These are phyloP conservation scores for Penicillium ucsense DNA, from an alignment of 495 filamentous ascomycete species.

Conservation along the genomic window DNA sequence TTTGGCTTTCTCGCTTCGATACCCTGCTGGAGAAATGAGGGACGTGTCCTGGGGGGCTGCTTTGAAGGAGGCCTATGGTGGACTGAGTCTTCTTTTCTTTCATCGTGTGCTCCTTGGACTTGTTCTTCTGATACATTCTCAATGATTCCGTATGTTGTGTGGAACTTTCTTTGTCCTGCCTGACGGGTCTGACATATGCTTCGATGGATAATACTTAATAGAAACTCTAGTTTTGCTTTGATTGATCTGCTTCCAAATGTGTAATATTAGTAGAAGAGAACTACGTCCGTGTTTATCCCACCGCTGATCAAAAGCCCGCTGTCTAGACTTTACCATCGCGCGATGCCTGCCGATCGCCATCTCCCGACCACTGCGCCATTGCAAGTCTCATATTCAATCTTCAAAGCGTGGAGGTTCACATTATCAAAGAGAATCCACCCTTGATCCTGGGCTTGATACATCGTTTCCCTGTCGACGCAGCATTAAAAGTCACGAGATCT, in stretches of 20 bases:
- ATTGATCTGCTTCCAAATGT: neutral
- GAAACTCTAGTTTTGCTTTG: slow-evolving; percentile 16
- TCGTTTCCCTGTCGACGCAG: too few relatives aligned
- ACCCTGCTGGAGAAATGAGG: slow-evolving; percentile 27
- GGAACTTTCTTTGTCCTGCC: slow-evolving; percentile 10
- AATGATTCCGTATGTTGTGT: slow-evolving; percentile 14
- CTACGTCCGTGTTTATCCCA: too few relatives aligned
- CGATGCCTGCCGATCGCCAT: too few relatives aligned
- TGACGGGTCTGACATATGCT: slow-evolving; percentile 14
- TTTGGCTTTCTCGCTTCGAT: slow-evolving; percentile 26
- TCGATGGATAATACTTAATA: slow-evolving; percentile 31
- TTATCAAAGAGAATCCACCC: too few relatives aligned
- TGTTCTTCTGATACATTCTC: slow-evolving; percentile 6
- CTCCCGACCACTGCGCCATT: too few relatives aligned
- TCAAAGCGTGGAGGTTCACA: too few relatives aligned
- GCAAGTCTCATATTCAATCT: too few relatives aligned
- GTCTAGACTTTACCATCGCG: too few relatives aligned
- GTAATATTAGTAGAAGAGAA: neutral
- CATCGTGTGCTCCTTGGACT: too few relatives aligned
- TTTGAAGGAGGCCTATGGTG: neutral
- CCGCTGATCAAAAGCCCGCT: too few relatives aligned
- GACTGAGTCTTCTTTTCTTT: slow-evolving; percentile 4
- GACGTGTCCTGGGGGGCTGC: slow-evolving; percentile 8
- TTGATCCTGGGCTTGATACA: too few relatives aligned
- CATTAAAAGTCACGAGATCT: too few relatives aligned